phyloP scores from a whole-genome alignment of 768 basidiomycete genomes.

The Gelatoporia subvermispora region DNA sequence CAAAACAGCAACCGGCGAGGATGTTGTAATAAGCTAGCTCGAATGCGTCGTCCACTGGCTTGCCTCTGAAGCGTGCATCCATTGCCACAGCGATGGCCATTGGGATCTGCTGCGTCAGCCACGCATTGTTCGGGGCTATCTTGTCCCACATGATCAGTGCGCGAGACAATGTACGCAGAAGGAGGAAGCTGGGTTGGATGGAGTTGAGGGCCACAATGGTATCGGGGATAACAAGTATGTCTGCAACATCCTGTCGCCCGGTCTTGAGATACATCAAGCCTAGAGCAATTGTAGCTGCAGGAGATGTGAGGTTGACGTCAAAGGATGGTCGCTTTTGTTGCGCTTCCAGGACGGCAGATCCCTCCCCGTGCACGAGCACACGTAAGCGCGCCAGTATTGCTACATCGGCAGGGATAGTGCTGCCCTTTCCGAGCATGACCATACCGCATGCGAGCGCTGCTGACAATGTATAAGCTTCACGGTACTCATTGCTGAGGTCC shows the following conservation, averaged over 20 bases:
- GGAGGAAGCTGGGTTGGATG: conserved; percentile 83
- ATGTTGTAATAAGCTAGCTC: conserved; percentile 93
- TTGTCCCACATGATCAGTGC: conserved; percentile 84
- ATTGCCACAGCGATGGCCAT: conserved; percentile 55
- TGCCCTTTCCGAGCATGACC: conserved; percentile 91
- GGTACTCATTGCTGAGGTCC: conserved; percentile 82
- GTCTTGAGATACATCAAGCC: conserved; percentile 92
- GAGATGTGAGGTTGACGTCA: conserved; percentile 87
- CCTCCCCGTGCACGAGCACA: conserved; percentile 73
- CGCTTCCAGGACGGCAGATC: conserved; percentile 33
- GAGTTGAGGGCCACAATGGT: conserved; percentile 75
- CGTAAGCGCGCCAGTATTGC: conserved; percentile 63
- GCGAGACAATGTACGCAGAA: conserved; percentile 74
- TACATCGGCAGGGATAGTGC: conserved; percentile 71
- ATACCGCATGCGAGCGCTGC: conserved; percentile 91
- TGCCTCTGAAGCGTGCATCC: conserved; percentile 43
- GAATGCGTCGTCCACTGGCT: conserved; percentile 58
- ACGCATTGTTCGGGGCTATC: conserved; percentile 66
- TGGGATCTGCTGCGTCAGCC: conserved; percentile 73
- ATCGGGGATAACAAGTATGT: conserved; percentile 78
- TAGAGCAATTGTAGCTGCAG: conserved; percentile 85
- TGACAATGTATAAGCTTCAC: conserved; percentile 88
- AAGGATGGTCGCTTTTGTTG: conserved; percentile 44
- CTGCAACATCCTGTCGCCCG: conserved; percentile 78
- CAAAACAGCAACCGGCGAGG: conserved; percentile 87